Conservation (phyloP, 2,329 filamentous ascomycete genomes). For the Cercospora nicotianae region DNA sequence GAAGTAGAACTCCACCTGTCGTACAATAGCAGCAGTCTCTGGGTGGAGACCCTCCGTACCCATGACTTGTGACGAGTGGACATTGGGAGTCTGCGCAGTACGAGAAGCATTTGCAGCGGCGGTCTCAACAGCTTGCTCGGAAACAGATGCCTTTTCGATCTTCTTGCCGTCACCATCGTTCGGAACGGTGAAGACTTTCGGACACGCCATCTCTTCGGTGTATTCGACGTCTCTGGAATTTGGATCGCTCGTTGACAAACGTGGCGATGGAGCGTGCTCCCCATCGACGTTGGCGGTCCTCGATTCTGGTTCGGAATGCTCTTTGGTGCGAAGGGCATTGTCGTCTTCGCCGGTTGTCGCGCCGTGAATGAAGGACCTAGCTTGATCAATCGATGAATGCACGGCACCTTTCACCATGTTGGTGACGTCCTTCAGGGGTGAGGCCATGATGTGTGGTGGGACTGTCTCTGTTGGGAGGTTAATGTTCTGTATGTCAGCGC, state of each 20-base stretch:
- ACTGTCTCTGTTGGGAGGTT: slow-evolving; percentile 3
- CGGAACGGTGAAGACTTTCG: neutral
- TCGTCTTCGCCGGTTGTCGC: too few relatives aligned
- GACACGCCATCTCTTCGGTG: neutral
- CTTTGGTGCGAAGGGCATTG: neutral
- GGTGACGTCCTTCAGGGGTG: slow-evolving; percentile 1
- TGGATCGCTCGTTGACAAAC: neutral
- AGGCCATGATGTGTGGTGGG: neutral
- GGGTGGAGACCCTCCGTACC: slow-evolving; percentile 16
- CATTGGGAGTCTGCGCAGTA: neutral
- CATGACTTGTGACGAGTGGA: neutral
- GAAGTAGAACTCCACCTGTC: slow-evolving; percentile 53
- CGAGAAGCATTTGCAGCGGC: neutral
- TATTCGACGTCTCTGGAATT: neutral
- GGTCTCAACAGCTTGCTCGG: neutral
- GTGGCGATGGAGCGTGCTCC: neutral
- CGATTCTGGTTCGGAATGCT: neutral
- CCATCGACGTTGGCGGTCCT: neutral
- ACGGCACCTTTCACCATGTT: neutral
- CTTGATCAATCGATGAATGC: neutral
- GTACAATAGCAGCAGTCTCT: slow-evolving; percentile 31
- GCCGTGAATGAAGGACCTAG: neutral
- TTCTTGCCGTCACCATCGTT: neutral
- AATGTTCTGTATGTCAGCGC: slow-evolving; percentile 8
- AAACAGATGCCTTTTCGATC: neutral